Evolutionary conservation across 768 basidiomycete species (phyloP), one percentile per base, ranked within the genome.

Genomic region (Antrodiella citrinella): DNA sequence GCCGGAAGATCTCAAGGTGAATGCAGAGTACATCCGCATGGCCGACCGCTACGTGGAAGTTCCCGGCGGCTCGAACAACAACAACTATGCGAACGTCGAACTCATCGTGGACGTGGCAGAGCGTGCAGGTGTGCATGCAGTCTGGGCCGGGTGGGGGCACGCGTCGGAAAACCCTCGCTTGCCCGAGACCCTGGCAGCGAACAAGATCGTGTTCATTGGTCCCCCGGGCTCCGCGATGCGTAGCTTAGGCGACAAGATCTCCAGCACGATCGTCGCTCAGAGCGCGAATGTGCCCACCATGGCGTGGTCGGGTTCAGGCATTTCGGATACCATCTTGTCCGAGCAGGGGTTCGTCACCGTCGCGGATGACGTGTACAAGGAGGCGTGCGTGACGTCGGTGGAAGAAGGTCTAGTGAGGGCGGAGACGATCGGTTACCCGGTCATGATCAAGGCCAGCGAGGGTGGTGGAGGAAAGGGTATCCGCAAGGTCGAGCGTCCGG

Each of bases 121-220:
- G 69, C 85, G 96, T 57, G 79, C 92, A 19, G 96, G 93, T 25
- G 96, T 98, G 1, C 96, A 99, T 62, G 96, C 96, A 41, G 96
- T 99, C 21, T 99, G 96, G 96, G 96, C 96, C 26, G 96, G 96
- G 51, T 99, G 96, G 96, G 96, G 96, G 45, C 96, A 99, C 67
- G 96, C 96, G 22, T 98, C 96, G 2, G 96, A 99, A 68, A 99
- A 99, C 67, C 96, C 96, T 1, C 84, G 93, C 48, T 72, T 99
- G 19, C 96, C 96, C 0, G 96, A 99, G 66, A 87, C 86, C 52
- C 80, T 99, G 39, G 82, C 87, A 25, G 85, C 91, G 3, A 79
- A 93, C 72, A 95, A 92, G 70, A 94, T 99, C 64, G 88, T 99
- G 52, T 99, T 99, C 74, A 99, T 99, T 63, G 96, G 96, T 54